phyloP scores from a whole-genome alignment of 495 filamentous ascomycete genomes.

The Hamigera avellanea region DNA sequence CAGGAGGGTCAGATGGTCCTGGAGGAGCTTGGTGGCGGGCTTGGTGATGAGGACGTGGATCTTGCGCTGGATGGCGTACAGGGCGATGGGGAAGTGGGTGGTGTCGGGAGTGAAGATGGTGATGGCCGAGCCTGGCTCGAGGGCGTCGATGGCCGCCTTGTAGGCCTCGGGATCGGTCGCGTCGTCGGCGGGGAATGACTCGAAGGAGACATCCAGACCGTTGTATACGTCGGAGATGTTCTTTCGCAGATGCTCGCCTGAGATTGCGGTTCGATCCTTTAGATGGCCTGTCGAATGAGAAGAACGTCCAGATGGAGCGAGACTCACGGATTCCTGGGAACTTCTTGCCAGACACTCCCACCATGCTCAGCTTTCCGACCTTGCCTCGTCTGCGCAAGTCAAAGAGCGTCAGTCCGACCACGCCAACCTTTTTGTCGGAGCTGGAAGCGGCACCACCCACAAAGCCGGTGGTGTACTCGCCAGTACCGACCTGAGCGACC shows the following conservation, averaged over 20 bases:
- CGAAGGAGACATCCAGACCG: constrained; percentile 69
- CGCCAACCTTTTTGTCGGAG: constrained; percentile 88
- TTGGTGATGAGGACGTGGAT: constrained; percentile 93
- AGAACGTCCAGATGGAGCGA: no score
- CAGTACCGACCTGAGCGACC: constrained; percentile 58
- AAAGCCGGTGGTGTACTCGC: constrained; percentile 92
- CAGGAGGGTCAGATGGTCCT: constrained; percentile 65
- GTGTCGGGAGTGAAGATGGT: constrained; percentile 96
- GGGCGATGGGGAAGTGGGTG: constrained; percentile 87
- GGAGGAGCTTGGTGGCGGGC: constrained; percentile 77
- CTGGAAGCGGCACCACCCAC: constrained; percentile 65
- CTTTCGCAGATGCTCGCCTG: constrained; percentile 73
- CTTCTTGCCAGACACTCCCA: constrained; percentile 75
- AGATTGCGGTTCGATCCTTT: background rate
- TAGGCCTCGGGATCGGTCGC: constrained; percentile 68
- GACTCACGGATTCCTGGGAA: constrained; percentile 79
- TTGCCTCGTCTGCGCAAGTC: constrained; percentile 82
- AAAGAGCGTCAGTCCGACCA: constrained; percentile 82
- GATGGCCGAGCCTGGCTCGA: constrained; percentile 75
- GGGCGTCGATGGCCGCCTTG: constrained; percentile 78
- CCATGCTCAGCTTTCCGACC: constrained; percentile 79
- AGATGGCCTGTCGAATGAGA: no score
- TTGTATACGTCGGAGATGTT: constrained; percentile 88
- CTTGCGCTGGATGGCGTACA: constrained; percentile 78
- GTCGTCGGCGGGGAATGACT: constrained; percentile 66